These are phyloP conservation scores for Lobosporangium transversale DNA, from an alignment of 192 early-diverging fungal species.

Conservation along the genomic window DNA sequence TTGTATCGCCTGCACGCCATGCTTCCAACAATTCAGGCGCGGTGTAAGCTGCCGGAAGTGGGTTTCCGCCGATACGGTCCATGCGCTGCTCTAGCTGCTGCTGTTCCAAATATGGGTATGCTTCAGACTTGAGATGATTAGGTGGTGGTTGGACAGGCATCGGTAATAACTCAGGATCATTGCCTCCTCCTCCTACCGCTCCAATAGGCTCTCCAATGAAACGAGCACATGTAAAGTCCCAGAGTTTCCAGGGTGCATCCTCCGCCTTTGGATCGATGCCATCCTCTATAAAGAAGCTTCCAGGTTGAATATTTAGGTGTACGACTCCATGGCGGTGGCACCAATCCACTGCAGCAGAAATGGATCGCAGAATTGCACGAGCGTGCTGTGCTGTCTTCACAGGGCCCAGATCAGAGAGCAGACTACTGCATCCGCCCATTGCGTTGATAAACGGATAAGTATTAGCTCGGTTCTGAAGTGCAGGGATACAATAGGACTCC, in stretches of 20 bases:
- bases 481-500: slow-evolving; percentile 44
- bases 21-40: slow-evolving; percentile 46
- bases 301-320: slow-evolving; percentile 46
- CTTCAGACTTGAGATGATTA: slow-evolving; percentile 3
- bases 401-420: slow-evolving; percentile 27
- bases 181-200: slow-evolving; percentile 33
- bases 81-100: slow-evolving; percentile 19
- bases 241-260: slow-evolving; percentile 50
- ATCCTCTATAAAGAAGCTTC: slow-evolving; percentile 49
- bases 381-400: slow-evolving; percentile 34
- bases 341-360: slow-evolving; percentile 47
- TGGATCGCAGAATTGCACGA: slow-evolving; percentile 28
- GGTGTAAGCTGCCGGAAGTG: slow-evolving; percentile 38
- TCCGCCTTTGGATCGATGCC: slow-evolving; percentile 34
- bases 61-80: slow-evolving; percentile 39
- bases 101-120: slow-evolving; percentile 29
- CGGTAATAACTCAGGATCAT: not conserved
- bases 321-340: slow-evolving; percentile 48
- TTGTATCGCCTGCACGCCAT: slow-evolving; percentile 37
- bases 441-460: slow-evolving; percentile 49
- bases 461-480: slow-evolving; percentile 32
- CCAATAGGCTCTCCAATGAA: slow-evolving; percentile 50
- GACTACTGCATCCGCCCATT: slow-evolving; percentile 40
- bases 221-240: slow-evolving; percentile 48
- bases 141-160: slow-evolving; percentile 1